Conservation (phyloP, 2,329 filamentous ascomycete genomes). For the Pseudogymnoascus sp. region DNA sequence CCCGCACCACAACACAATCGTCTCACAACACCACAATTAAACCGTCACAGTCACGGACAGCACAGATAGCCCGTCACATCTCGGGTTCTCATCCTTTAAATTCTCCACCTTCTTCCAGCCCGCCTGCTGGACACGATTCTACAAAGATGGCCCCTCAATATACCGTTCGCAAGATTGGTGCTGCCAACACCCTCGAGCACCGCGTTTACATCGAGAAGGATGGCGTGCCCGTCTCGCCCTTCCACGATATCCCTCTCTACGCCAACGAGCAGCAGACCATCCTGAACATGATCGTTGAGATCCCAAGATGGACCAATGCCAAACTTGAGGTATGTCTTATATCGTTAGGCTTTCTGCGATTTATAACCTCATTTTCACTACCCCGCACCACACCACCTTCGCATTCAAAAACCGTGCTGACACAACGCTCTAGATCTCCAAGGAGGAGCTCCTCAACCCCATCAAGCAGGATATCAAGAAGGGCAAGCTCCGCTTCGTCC, state of each 20-base stretch:
- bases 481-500: constrained; percentile 97
- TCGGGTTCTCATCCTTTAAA: constrained; percentile 30
- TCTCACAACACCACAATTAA: constrained; percentile 13
- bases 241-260: constrained; percentile 97
- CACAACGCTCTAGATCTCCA: constrained; percentile 68
- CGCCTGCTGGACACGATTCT: constrained; percentile 28
- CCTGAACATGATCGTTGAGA: constrained; percentile 99
- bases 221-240: constrained; percentile 86
- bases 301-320: constrained; percentile 98
- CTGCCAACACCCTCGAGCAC: constrained; percentile 91
- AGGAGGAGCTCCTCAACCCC: constrained; percentile 95
- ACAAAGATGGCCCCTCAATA: constrained; percentile 56
- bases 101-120: constrained; percentile 13
- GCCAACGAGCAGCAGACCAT: constrained; percentile 93
- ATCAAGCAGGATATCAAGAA: constrained; percentile 99
- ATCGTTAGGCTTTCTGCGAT: not conserved
- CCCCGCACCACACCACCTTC: not conserved
- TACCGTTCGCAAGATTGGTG: constrained; percentile 77
- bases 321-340: constrained; percentile 81
- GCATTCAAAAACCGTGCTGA: not conserved
- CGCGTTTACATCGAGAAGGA: constrained; percentile 97
- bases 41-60: constrained; percentile 23
- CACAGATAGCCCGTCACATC: constrained; percentile 42
- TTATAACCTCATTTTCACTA: not conserved
- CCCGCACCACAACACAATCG: constrained; percentile 12